Base-by-base conservation (phyloP, 1,139 yeast genomes). In the Saccharomycopsis crataegensis region DNA sequence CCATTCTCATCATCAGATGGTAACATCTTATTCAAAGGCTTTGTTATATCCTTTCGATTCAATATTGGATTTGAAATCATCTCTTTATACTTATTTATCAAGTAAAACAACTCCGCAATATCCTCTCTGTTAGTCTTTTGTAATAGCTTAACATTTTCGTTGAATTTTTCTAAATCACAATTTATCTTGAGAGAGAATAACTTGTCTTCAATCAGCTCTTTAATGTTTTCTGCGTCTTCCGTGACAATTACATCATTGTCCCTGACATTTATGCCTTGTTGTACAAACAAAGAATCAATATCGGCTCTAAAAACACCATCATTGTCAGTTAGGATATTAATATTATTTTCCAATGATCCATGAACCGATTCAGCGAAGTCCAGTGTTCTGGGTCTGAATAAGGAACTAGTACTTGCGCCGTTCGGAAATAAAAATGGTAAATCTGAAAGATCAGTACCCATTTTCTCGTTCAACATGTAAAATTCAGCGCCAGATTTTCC, bases 51-150 rank as follows among this genome's bases (percentile, higher is more conserved):
- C 33, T 43, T 22, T 8, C 14, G 11, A 43, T 43, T 8, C 28
- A 6, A 31, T 28, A 11, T 11, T n/a, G 34, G 14, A 1, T 48
- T 16, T 38, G n/a, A 37, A 33, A 8, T 34, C 16, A 11, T 28
- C 11, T 46, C 52, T 17, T 50, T 46, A 42, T 47, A 55, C 34
- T 50, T 50, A 11, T 43, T 41, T n/a, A 55, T 44, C 9, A 55
- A 42, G 22, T 47, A 49, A 50, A 53, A 55, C 17, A 53, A 40
- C 40, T 53, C 56, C 8, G 42, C 43, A n/a, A 55, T 34, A 48
- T 55, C 58, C 17, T 53, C 56, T 40, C 52, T 46, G 48, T 55
- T 46, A 6, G 46, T 40, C 14, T 42, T 40, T 31, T 55, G 54
- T 7, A 54, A 32, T 8, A 45, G 16, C 11, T 46, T 40, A 11